Conservation (phyloP, 371 early-diverging fungal species). For the Rhizomucor miehei region DNA sequence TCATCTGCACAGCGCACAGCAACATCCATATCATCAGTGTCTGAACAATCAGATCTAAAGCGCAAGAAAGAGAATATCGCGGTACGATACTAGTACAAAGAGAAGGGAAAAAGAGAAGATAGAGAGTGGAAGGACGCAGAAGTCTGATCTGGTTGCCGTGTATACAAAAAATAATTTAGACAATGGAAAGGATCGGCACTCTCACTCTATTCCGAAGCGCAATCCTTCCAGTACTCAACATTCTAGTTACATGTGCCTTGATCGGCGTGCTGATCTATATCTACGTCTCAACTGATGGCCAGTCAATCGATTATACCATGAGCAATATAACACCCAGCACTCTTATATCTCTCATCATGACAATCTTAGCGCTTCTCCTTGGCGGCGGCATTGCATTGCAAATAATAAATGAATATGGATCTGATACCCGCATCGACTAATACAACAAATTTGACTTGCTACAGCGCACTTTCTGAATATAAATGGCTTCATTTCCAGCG, state of each 20-base stretch:
- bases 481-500: conserved; percentile 23
- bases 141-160: neutral
- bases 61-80: too few species aligned
- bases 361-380: conserved; percentile 12
- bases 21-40: too few species aligned
- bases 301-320: conserved; percentile 2
- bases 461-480: conserved; percentile 18
- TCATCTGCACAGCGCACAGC: too few species aligned
- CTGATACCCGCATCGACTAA: neutral
- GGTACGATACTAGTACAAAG: too few species aligned
- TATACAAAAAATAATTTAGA: neutral
- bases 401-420: neutral
- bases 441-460: neutral
- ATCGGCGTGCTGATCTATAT: conserved; percentile 11
- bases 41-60: too few species aligned
- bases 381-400: conserved; percentile 24
- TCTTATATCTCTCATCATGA: conserved; percentile 16
- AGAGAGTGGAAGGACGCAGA: neutral
- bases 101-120: neutral
- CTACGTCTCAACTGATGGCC: neutral
- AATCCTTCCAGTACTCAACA: conserved; percentile 9
- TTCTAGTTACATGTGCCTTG: conserved; percentile 6
- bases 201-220: neutral
- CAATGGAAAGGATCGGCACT: conserved; percentile 2
- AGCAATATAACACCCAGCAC: conserved; percentile 12